phyloP scores from a whole-genome alignment of 768 basidiomycete genomes.

The Naganishia friedmannii region DNA sequence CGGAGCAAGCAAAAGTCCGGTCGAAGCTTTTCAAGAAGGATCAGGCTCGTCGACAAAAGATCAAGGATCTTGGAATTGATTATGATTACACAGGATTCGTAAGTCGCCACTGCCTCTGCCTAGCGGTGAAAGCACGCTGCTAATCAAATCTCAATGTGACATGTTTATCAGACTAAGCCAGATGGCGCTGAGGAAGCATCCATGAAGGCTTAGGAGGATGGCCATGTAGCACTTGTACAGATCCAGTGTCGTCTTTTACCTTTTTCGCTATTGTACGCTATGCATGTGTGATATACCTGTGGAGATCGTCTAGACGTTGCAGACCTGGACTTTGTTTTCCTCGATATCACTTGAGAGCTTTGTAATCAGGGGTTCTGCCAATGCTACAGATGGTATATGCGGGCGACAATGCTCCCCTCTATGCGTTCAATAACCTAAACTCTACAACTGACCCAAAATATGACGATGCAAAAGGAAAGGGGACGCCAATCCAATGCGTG shows the following conservation, averaged over 20 bases:
- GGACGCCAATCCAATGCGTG: not conserved
- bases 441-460: not conserved
- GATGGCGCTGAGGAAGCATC: conserved; percentile 11
- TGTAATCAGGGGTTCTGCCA: not conserved
- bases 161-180: conserved; percentile 11
- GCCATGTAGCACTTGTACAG: not conserved
- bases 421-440: not conserved
- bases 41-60: conserved; percentile 69
- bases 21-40: conserved; percentile 74
- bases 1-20: conserved; percentile 64
- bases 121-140: not conserved
- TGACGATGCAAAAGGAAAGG: not conserved
- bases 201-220: conserved; percentile 19
- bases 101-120: not conserved
- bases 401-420: not conserved
- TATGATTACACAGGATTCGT: conserved; percentile 70
- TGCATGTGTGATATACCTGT: not conserved
- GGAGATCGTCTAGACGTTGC: not conserved
- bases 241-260: not conserved
- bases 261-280: not conserved
- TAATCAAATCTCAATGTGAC: not conserved
- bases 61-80: conserved; percentile 75
- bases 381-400: not conserved
- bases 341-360: not conserved
- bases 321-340: not conserved